Base-by-base conservation (phyloP, 306 rosid species). In the Lathyrus tuberosus region DNA sequence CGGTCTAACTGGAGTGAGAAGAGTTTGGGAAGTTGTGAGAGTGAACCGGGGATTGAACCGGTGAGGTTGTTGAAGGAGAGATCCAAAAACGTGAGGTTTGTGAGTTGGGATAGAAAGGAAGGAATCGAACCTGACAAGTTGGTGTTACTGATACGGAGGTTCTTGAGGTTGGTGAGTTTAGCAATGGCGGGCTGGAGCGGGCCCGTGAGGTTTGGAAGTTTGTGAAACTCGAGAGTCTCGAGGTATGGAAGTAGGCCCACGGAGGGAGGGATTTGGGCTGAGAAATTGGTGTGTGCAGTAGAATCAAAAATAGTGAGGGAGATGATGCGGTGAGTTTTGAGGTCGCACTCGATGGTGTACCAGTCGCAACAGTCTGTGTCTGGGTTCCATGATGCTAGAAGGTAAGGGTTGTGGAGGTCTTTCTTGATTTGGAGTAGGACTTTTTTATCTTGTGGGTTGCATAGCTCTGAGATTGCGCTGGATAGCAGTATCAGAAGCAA, bases 361-460 rank as follows among this genome's bases (percentile, higher is more conserved):
- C 97, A 88, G 0, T 70, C 16, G 10, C 97, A 91, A 49, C 97
- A 88, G 13, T 86, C 97, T 0, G 67, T 71, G 35, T 80, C 12
- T 6, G 91, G 75, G 0, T 85, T 17, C 96, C 96, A 88, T 0
- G 95, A 88, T 69, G 85, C 41, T 0, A 91, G 84, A 5, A 78
- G 60, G 81, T 91, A 86, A 0, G 95, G 91, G 41, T 91, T 56
- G 74, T 86, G 76, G 76, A 91, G 79, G 47, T 85, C 89, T 31
- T 82, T 57, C 63, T 86, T 88, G 67, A 91, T 80, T 33, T 81
- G 73, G 26, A 91, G 88, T 1, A 91, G 79, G 3, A 17, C 89
- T 6, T 81, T 82, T 53, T 91, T 91, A 80, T 91, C 97, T 5
- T 75, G 3, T 0, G 89, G 86, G 67, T 88, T 74, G 82, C 97